These are phyloP conservation scores for Calonectria pteridis DNA, from an alignment of 2,329 filamentous ascomycete species.

Conservation along the genomic window DNA sequence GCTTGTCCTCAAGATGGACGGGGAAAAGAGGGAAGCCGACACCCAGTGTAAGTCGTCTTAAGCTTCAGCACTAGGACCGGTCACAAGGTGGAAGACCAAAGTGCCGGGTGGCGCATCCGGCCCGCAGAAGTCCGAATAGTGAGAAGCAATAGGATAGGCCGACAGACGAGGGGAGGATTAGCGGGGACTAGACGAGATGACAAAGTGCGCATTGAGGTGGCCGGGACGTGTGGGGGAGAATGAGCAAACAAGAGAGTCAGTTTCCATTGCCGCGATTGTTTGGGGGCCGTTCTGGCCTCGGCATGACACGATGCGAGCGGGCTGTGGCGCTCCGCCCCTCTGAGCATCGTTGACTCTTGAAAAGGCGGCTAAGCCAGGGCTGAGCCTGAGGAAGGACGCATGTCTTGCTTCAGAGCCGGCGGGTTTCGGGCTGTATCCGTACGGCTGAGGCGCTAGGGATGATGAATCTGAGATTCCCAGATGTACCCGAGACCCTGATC, in stretches of 20 bases:
- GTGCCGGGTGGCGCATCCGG: conserved; percentile 30
- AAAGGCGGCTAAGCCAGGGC: conserved; percentile 19
- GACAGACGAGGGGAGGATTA: conserved; percentile 6
- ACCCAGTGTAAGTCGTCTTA: conserved; percentile 17
- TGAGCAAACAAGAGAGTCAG: neutral
- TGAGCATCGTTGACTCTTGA: neutral
- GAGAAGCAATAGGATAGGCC: conserved; percentile 10
- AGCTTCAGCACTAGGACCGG: conserved; percentile 11
- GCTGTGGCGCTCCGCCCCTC: conserved; percentile 1
- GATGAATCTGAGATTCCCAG: neutral
- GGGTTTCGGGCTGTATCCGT: neutral
- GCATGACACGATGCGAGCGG: neutral
- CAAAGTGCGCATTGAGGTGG: conserved; percentile 1
- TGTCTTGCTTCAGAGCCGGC: conserved; percentile 16
- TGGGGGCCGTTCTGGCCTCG: conserved; percentile 13
- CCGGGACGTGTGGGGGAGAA: neutral
- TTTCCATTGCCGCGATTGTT: neutral
- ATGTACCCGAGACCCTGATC: neutral
- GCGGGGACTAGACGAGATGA: conserved; percentile 18
- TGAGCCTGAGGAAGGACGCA: conserved; percentile 3
- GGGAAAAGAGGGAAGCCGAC: neutral
- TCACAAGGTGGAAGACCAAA: conserved; percentile 18
- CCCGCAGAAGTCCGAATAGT: conserved; percentile 23
- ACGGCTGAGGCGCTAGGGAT: neutral
- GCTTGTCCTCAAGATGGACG: neutral